Conservation (phyloP, 2,329 filamentous ascomycete genomes). For the Fusarium illudens region DNA sequence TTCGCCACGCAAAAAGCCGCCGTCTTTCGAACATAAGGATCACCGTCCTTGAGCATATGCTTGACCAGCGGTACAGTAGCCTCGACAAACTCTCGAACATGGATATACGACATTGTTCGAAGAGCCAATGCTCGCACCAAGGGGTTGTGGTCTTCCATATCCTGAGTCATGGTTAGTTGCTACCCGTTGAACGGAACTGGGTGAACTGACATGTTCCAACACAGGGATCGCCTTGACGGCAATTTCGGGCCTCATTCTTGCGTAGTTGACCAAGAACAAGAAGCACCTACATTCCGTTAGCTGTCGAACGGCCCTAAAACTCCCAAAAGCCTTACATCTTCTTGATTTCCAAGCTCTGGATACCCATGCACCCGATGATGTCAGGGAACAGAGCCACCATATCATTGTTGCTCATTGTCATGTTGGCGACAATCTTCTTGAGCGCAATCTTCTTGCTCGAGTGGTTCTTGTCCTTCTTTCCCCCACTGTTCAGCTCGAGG, state of each 20-base stretch:
- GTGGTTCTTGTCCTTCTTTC: constrained; percentile 98
- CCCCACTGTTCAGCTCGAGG: constrained; percentile 89
- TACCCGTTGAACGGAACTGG: neutral
- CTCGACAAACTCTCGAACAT: constrained; percentile 95
- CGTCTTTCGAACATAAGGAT: constrained; percentile 97
- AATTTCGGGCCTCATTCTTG: constrained; percentile 91
- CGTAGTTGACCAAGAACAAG: constrained; percentile 96
- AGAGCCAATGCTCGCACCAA: constrained; percentile 90
- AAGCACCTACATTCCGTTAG: constrained; percentile 77
- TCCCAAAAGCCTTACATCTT: constrained; percentile 76
- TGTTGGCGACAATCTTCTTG: constrained; percentile 99
- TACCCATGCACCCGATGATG: constrained; percentile 93
- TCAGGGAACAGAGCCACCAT: constrained; percentile 98
- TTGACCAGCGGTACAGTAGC: constrained; percentile 87
- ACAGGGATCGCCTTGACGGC: constrained; percentile 92
- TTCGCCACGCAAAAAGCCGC: constrained; percentile 97
- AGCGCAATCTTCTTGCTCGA: constrained; percentile 95
- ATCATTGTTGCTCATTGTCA: constrained; percentile 99
- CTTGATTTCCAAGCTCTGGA: constrained; percentile 96
- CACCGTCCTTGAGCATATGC: constrained; percentile 80
- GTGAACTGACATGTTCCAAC: constrained; percentile 72
- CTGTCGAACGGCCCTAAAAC: neutral
- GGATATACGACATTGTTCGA: constrained; percentile 96
- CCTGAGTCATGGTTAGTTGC: constrained; percentile 59
- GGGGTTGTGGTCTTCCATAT: constrained; percentile 93